Evolutionary conservation across 257 asterid genomes (phyloP).

Genomic region (Vinca minor): DNA sequence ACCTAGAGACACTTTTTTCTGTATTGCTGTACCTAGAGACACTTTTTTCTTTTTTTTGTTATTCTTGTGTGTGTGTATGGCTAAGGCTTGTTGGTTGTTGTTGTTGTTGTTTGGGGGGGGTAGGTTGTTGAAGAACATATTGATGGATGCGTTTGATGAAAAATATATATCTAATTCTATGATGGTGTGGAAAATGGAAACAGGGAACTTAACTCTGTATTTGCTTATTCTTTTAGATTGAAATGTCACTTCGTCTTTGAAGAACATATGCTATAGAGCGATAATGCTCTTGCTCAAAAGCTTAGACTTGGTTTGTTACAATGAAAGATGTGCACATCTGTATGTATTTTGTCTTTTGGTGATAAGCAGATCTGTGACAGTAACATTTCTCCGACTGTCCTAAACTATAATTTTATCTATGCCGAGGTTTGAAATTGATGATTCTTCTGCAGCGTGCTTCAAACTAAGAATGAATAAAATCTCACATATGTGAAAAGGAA

Average conservation of each 20-base stretch:
- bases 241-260: neutral
- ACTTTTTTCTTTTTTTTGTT: neutral
- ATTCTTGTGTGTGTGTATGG: neutral
- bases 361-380: no score
- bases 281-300: no score
- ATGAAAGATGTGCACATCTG: neutral
- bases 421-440: no score
- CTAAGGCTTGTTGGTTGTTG: no score
- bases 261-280: neutral
- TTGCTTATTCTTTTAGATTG: neutral
- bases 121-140: neutral
- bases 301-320: no score
- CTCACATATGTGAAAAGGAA: neutral
- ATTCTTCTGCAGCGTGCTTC: neutral
- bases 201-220: neutral
- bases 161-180: no score
- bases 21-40: neutral
- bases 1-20: neutral
- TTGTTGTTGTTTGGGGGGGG: neutral
- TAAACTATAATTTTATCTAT: no score
- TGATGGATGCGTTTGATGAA: no score
- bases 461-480: neutral
- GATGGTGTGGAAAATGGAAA: neutral
- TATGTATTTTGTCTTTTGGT: no score
- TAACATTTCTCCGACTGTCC: no score